These are phyloP conservation scores for Smittium mucronatum DNA, from an alignment of 371 early-diverging fungal genomes.

Conservation along the genomic window DNA sequence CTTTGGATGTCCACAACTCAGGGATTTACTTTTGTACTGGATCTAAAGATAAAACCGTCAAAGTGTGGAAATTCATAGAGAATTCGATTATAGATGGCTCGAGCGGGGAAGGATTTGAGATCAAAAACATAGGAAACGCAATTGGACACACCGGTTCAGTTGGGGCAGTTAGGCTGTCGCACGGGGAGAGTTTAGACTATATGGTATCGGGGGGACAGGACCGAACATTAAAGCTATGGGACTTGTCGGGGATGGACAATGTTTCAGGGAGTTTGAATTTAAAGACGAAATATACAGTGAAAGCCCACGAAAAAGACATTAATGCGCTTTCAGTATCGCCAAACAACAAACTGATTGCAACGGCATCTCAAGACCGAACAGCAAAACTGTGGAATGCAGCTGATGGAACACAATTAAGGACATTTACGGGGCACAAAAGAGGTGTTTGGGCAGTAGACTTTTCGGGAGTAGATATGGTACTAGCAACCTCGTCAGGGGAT, in stretches of 20 bases:
- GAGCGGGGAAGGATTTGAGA: constrained; percentile 33
- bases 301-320: constrained; percentile 96
- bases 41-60: constrained; percentile 75
- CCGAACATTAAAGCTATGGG: constrained; percentile 90
- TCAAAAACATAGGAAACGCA: constrained; percentile 52
- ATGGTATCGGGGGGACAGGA: constrained; percentile 82
- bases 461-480: constrained; percentile 77
- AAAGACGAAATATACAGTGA: constrained; percentile 68
- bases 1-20: constrained; percentile 50
- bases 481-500: constrained; percentile 86
- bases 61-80: constrained; percentile 48
- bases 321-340: constrained; percentile 86
- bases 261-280: constrained; percentile 20
- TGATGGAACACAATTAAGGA: constrained; percentile 67
- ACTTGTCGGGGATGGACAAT: constrained; percentile 20
- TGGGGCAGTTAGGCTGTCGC: constrained; percentile 55
- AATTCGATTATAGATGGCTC: constrained; percentile 31
- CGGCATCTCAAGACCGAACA: constrained; percentile 94
- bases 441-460: constrained; percentile 90
- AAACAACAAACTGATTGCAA: constrained; percentile 84
- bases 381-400: constrained; percentile 86
- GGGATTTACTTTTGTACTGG: constrained; percentile 57
- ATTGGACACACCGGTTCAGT: constrained; percentile 87
- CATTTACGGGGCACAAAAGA: constrained; percentile 84
- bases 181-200: constrained; percentile 43